Evolutionary conservation across 345 rosid genomes (phyloP).

Genomic region (Cardiospermum halicacabum): DNA sequence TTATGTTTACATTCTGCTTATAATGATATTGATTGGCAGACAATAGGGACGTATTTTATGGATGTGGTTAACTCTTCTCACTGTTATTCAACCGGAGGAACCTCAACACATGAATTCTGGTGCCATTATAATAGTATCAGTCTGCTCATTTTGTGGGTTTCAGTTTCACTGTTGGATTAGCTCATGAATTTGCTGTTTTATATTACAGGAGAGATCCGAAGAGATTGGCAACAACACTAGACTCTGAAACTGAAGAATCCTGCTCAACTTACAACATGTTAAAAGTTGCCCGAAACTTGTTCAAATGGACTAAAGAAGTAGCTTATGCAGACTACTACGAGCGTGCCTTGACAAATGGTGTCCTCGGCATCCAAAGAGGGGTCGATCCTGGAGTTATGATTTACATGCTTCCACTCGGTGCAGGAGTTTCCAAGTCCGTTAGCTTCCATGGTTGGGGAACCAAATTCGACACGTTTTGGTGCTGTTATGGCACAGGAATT

Average conservation of each 20-base stretch:
- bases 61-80: constrained; percentile 48
- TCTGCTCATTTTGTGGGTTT: too few species aligned
- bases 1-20: neutral
- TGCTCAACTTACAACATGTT: constrained; percentile 57
- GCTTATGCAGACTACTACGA: constrained; percentile 56
- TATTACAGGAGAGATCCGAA: constrained; percentile 36
- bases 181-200: neutral
- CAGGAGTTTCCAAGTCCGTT: constrained; percentile 38
- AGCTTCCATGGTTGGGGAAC: constrained; percentile 51
- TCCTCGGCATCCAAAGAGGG: constrained; percentile 48
- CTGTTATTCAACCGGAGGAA: constrained; percentile 48
- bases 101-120: constrained; percentile 45
- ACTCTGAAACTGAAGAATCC: constrained; percentile 43
- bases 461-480: constrained; percentile 37
- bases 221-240: constrained; percentile 39
- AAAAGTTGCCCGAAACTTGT: constrained; percentile 48
- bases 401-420: constrained; percentile 46
- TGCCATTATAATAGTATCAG: constrained; percentile 1
- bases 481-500: constrained; percentile 65
- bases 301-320: constrained; percentile 47
- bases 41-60: constrained; percentile 41
- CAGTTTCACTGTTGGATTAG: too few species aligned
- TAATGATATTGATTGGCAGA: constrained; percentile 33
- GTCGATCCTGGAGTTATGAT: constrained; percentile 48
- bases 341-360: constrained; percentile 50